Evolutionary conservation across 2,329 filamentous ascomycete species (phyloP).

Genomic region (Teratosphaeria pseudoeucalypti): DNA sequence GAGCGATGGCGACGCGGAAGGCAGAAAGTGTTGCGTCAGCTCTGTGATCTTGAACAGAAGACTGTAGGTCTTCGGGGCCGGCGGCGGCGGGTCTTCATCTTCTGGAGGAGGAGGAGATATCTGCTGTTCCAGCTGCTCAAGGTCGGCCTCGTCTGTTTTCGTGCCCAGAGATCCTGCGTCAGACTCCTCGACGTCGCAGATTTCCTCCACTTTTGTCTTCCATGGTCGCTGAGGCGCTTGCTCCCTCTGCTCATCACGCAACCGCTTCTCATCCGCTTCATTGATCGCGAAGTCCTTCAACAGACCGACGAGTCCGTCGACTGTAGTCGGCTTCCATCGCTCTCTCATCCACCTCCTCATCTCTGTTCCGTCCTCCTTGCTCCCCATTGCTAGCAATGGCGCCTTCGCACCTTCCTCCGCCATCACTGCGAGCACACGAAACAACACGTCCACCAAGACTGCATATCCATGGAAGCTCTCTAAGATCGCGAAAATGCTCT

Average conservation of each 20-base stretch:
- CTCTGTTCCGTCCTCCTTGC: slow-evolving; percentile 7
- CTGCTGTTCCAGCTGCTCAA: slow-evolving; percentile 12
- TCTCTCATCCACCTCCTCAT: slow-evolving; percentile 4
- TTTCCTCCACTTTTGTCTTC: slow-evolving; percentile 18
- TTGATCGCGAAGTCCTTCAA: slow-evolving; percentile 15
- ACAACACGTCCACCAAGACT: slow-evolving; percentile 72
- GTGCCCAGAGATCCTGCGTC: neutral
- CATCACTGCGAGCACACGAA: slow-evolving; percentile 70
- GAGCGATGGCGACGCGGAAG: slow-evolving; percentile 69
- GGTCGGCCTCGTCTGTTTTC: slow-evolving; percentile 4
- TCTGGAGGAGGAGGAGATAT: slow-evolving; percentile 43
- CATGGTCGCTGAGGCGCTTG: slow-evolving; percentile 19
- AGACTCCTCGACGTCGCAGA: neutral
- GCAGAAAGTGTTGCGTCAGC: slow-evolving; percentile 82
- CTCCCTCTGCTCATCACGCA: slow-evolving; percentile 1
- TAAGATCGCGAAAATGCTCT: slow-evolving; percentile 83
- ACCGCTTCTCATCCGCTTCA: slow-evolving; percentile 22
- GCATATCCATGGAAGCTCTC: slow-evolving; percentile 94
- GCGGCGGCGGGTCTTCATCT: slow-evolving; percentile 39
- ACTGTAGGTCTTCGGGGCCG: slow-evolving; percentile 64
- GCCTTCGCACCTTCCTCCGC: slow-evolving; percentile 67
- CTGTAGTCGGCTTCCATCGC: slow-evolving; percentile 21
- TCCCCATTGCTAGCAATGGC: slow-evolving; percentile 34
- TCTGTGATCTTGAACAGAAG: slow-evolving; percentile 71
- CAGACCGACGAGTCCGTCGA: slow-evolving; percentile 34